phyloP scores from a whole-genome alignment of 768 basidiomycete genomes.

The Boletus eberwhitei region DNA sequence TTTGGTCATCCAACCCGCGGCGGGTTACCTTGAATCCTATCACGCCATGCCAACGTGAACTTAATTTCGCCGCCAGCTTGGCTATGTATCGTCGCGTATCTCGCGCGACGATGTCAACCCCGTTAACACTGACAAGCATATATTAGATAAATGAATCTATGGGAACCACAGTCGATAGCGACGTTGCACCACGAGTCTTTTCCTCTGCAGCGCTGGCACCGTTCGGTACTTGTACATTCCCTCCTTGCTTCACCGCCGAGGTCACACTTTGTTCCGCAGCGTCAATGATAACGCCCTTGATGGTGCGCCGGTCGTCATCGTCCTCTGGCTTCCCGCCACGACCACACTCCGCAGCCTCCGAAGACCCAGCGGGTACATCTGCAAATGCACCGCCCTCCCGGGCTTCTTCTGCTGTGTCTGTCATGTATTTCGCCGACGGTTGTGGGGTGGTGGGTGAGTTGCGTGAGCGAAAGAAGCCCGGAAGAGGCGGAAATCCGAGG shows the following conservation, averaged over 20 bases:
- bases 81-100: conserved; percentile 1
- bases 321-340: conserved; percentile 23
- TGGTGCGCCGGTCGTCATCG: conserved; percentile 44
- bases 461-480: conserved; percentile 60
- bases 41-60: conserved; percentile 12
- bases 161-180: conserved; percentile 19
- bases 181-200: conserved; percentile 16
- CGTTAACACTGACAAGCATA: background rate
- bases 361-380: conserved; percentile 4
- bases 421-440: conserved; percentile 19
- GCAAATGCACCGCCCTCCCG: conserved; percentile 18
- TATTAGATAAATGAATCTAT: conserved; percentile 22
- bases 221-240: conserved; percentile 5
- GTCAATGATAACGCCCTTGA: conserved; percentile 29
- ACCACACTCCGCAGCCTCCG: conserved; percentile 6
- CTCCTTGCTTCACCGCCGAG: conserved; percentile 11
- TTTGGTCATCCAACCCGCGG: conserved; percentile 18
- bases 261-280: conserved; percentile 10
- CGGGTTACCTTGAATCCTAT: conserved; percentile 1
- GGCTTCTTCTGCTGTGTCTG: conserved; percentile 19
- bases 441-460: conserved; percentile 46
- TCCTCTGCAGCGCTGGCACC: conserved; percentile 17
- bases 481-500: conserved; percentile 58
- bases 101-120: conserved; percentile 2
- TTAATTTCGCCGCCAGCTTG: conserved; percentile 1